Conservation (phyloP, 805 yeast genomes). For the Lipomyces yamadae region DNA sequence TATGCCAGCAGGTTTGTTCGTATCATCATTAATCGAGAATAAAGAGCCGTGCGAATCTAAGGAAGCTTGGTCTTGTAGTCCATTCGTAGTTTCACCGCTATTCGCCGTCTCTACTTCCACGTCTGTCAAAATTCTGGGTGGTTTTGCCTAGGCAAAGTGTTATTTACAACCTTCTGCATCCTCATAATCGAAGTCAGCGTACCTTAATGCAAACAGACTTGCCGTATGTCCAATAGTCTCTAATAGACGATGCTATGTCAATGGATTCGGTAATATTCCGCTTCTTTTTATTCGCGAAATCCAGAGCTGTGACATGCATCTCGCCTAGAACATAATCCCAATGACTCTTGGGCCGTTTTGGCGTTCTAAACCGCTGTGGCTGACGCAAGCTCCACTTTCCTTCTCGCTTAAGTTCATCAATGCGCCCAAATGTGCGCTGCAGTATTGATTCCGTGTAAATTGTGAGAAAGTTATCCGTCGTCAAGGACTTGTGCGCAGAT, state of each 20-base stretch:
- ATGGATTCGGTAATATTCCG: conserved; percentile 73
- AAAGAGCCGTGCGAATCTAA: background rate
- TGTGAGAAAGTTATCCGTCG: conserved; percentile 83
- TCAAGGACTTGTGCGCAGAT: conserved; percentile 81
- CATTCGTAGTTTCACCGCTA: background rate
- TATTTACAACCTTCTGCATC: background rate
- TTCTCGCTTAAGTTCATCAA: conserved; percentile 86
- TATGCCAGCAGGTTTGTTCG: conserved; percentile 6
- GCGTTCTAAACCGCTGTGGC: conserved; percentile 72
- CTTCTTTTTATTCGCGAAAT: conserved; percentile 71
- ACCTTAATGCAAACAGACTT: conserved; percentile 55
- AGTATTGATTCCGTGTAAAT: conserved; percentile 89
- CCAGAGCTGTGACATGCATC: conserved; percentile 81
- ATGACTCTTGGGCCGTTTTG: conserved; percentile 59
- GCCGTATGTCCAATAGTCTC: conserved; percentile 80
- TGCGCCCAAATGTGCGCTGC: conserved; percentile 83
- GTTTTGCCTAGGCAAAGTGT: conserved; percentile 45
- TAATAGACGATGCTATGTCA: conserved; percentile 69
- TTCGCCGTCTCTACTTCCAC: conserved; percentile 30
- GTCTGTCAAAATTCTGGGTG: conserved; percentile 47
- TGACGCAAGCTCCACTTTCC: conserved; percentile 92
- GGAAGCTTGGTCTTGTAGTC: background rate
- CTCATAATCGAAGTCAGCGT: background rate
- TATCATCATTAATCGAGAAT: background rate
- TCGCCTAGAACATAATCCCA: conserved; percentile 79